Evolutionary conservation across 1,284 basidiomycete genomes (phyloP), one percentile per base, ranked within the genome.

Genomic region (Coniferiporia weirii): DNA sequence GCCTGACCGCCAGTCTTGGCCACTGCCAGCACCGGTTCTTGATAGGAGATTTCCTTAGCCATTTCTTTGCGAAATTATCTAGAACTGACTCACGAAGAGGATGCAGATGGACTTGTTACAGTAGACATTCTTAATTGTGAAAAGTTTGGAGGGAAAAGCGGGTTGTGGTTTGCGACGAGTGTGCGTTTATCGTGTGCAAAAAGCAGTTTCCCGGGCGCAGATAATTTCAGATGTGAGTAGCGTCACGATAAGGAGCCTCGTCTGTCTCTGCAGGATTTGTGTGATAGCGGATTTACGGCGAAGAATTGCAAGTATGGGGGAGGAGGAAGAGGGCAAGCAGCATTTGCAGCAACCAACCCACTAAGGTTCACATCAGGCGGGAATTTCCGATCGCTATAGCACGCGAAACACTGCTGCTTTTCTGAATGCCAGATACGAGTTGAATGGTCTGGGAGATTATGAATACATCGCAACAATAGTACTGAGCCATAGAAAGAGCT

Each of bases 1-100:
- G 65, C 84, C 79, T 53, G 79, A 69, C 75, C 88, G 93, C 91
- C 91, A 93, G 66, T 70, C 66, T 63, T 73, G 71, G 64, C 64
- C 66, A 61, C 65, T 66, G 50, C 65, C 68, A 49, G 20, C 44
- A 15, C 48, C 48, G n/a, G 55, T 48, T 48, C 46, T 61, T 19
- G 19, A n/a, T 22, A 59, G 27, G 44, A 34, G 32, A 9, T 13
- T 15, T 50, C 19, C 44, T 52, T 22, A 53, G 15, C n/a, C 15
- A 20, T 36, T 32, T 50, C 13, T 17, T 27, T 5, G 15, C 34
- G 43, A 36, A 8, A 19, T 46, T n/a, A 13, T 8, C 43, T 2
- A 38, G 36, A 19, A 47, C 2, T 19, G 13, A 56, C 59, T 44
- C 49, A 61, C 59, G 59, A 61, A 46, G 59, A 61, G 17, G 59